Evolutionary conservation across 2,329 filamentous ascomycete genomes (phyloP), one percentile per base, ranked within the genome.

Genomic region (Neospermospora avenae): DNA sequence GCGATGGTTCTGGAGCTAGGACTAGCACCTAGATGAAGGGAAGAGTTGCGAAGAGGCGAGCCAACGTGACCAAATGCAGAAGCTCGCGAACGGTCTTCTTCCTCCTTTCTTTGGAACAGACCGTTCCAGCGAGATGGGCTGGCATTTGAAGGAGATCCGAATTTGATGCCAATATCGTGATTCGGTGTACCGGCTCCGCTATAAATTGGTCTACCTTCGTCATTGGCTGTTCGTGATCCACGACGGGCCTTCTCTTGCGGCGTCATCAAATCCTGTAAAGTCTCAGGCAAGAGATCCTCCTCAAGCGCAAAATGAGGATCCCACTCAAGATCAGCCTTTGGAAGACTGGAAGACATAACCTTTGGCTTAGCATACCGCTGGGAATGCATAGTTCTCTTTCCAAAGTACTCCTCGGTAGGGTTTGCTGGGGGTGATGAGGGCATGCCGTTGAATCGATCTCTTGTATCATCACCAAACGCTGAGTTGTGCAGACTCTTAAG

Each of bases 281-380:
- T 82, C 62, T 84, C 89, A 0, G 93, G 95, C 10, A 98, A 80
- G 69, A 95, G 90, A 70, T 96, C 92, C 70, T 96, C 93, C 73
- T 96, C 91, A 68, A 95, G 93, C 31, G 88, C 84, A 69, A 96
- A 95, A 58, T 83, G 81, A 58, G 80, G 74, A 52, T 86, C 83
- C 85, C 85, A 87, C 67, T 87, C 85, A 58, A 80, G 79, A 65
- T 87, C 84, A 25, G 68, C 76, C 77, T 78, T 86, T 64, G 85
- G 85, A 79, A 86, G 70, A 82, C 89, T 82, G 81, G 89, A 73
- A 82, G 87, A 80, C 76, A 90, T 74, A 79, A 84, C 68, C 74
- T 86, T 80, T 78, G 91, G 75, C 84, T 92, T 78, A 71, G 84
- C 65, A 78, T 85, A 81, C 75, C 86, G 77, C 76, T 88, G 79